A percentile compares a stretch with the other conserved stretches of the same genome.
Evolutionary conservation across 139 green algal species (phyloP).

Genomic region (Diplosphaera chodatii): DNA sequence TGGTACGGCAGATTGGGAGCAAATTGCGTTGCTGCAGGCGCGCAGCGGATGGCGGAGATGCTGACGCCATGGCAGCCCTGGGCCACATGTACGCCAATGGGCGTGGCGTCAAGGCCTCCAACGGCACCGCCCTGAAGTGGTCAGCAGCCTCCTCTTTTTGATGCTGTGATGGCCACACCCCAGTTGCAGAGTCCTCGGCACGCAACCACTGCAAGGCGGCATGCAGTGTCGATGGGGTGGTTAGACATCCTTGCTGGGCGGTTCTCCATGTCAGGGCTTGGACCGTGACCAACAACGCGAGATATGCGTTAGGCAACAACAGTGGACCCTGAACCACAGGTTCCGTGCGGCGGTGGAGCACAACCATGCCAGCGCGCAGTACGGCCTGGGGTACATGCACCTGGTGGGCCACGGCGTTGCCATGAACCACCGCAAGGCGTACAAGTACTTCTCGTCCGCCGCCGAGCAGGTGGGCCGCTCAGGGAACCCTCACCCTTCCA

Average conservation of each 20-base stretch:
- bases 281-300: no score
- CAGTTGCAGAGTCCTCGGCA: no score
- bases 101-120: conserved; percentile 43
- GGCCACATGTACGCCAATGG: conserved; percentile 86
- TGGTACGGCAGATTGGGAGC: no score
- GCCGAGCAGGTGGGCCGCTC: conserved; percentile 18
- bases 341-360: conserved; percentile 40
- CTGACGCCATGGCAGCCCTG: conserved; percentile 76
- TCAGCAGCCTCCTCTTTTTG: neutral
- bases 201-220: no score
- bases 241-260: no score
- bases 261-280: no score
- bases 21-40: no score
- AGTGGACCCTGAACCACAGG: conserved; percentile 8
- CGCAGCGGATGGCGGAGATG: conserved; percentile 63
- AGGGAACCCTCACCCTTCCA: no score
- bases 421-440: conserved; percentile 45
- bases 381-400: conserved; percentile 88
- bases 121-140: conserved; percentile 41
- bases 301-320: neutral
- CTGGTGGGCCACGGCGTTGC: conserved; percentile 62
- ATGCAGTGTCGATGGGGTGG: no score
- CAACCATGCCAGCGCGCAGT: conserved; percentile 56
- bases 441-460: conserved; percentile 45
- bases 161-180: no score